These are phyloP conservation scores for Trichoderma aggressivum DNA, from an alignment of 2,329 filamentous ascomycete species.

Conservation along the genomic window DNA sequence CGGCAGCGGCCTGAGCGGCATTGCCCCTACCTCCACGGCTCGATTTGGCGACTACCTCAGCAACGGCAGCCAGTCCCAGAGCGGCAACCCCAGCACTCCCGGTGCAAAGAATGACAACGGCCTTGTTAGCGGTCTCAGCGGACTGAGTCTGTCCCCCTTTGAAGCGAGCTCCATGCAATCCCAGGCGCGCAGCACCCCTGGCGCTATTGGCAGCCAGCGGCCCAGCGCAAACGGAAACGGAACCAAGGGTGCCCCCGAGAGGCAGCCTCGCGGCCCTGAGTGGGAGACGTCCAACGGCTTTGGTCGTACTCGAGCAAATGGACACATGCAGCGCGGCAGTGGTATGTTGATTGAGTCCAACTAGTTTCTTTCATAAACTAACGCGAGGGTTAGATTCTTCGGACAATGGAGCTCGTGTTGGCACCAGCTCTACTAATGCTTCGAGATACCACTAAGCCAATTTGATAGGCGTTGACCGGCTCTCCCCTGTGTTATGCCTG, in stretches of 20 bases:
- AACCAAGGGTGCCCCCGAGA: constrained; percentile 50
- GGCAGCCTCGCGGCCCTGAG: constrained; percentile 62
- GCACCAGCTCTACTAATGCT: constrained; percentile 33
- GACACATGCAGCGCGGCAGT: constrained; percentile 60
- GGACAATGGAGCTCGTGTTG: constrained; percentile 41
- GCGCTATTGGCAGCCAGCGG: constrained; percentile 64
- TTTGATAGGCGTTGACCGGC: constrained; percentile 2
- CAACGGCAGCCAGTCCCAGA: constrained; percentile 32
- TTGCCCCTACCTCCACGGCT: constrained; percentile 40
- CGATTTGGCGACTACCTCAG: constrained; percentile 47
- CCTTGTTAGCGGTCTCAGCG: constrained; percentile 48
- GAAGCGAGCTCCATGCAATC: constrained; percentile 42
- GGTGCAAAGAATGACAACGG: constrained; percentile 37
- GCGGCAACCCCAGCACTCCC: constrained; percentile 37
- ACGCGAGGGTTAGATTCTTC: constrained; percentile 39
- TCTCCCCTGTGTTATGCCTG: background rate
- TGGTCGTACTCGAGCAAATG: constrained; percentile 53
- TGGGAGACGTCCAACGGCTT: constrained; percentile 58
- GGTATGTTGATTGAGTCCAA: constrained; percentile 42
- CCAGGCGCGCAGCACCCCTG: constrained; percentile 48
- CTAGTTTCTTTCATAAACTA: constrained; percentile 10
- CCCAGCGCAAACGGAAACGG: constrained; percentile 48
- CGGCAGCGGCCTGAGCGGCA: constrained; percentile 50
- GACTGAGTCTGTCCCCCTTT: constrained; percentile 50
- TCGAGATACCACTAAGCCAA: constrained; percentile 37